Base-by-base conservation (phyloP, 345 rosid genomes). In the Durio zibethinus region DNA sequence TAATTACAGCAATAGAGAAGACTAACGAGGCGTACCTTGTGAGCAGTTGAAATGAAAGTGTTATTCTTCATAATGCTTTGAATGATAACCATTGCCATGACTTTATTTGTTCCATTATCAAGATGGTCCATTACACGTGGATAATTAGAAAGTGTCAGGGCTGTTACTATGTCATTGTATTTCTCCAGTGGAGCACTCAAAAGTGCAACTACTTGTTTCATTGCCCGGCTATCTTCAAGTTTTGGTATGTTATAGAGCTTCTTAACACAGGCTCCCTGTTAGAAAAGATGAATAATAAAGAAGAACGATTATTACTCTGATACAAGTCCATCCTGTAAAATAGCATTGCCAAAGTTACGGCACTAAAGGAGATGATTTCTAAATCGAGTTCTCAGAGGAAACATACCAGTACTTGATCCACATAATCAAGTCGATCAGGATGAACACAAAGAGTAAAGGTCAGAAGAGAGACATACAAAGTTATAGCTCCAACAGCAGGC, bases 181-280 rank as follows among this genome's bases (percentile, higher is more conserved):
- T 94, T 94, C 82, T 94, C 97, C 80, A 94, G 47, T 16, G 98
- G 98, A 79, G 98, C 97, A 90, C 97, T 92, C 73, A 92, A 80
- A 82, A 92, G 97, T 66, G 97, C 92, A 83, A 94, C 94, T 65
- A 92, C 85, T 87, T 94, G 98, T 88, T 94, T 94, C 72, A 86
- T 94, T 33, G 94, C 94, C 80, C 86, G 86, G 79, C 84, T 81
- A 74, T 94, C 97, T 80, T 89, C 92, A 79, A 90, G 84, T 84
- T 88, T 94, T 72, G 92, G 92, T 74, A 50, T 85, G 78, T 85
- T 80, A 43, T 89, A 89, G 57, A 94, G 89, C 83, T 89, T 89
- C 89, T 83, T 87, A 77, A 86, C 91, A 84, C 97, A 92, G 76
- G 91, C 93, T 21, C 97, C 97, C 98, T 94, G 82, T 76, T 56